Evolutionary conservation across 2,329 filamentous ascomycete genomes (phyloP), one percentile per base, ranked within the genome.

Genomic region (Fusarium sp.): DNA sequence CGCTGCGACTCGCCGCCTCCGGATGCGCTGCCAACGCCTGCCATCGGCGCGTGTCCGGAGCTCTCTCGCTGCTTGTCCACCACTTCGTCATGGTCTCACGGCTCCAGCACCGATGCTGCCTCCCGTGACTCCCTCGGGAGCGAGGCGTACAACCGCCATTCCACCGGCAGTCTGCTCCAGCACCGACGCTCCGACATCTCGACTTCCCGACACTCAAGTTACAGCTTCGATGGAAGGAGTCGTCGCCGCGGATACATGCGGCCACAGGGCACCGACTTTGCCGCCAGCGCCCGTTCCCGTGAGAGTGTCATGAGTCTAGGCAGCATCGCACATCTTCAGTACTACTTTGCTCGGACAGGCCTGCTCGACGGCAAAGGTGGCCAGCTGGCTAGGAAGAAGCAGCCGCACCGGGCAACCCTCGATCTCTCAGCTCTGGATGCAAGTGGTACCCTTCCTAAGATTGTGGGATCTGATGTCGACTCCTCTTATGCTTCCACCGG

Each of bases 221-320:
- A 83, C 65, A 86, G 83, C 74, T 76, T 83, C 56, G 82, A 83
- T 64, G 79, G 83, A 37, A 83, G 79, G 60, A 80, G 82, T 24
- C 86, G 91, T 69, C 88, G 94, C 77, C 89, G 95, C 71, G 95
- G 95, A 50, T 98, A 96, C 84, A 93, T 97, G 85, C 90, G 95
- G 59, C 95, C 95, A 1, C 93, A 95, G 81, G 94, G 92, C 63
- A 97, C 94, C 61, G 90, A 95, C 79, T 99, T 98, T 82, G 94
- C 96, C 29, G 93, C 93, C 69, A 98, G 95, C 66, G 96, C 96
- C 56, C 92, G 91, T 80, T 94, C 94, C 60, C 89, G 96, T 72
- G 96, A 99, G 82, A 98, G 95, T 80, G 96, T 99, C 74, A 93
- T 98, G 90, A 98, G 94, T 80, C 85, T 99, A 71, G 96, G 96